Conservation (phyloP, 495 filamentous ascomycete species). For the Neurospora hispaniola region DNA sequence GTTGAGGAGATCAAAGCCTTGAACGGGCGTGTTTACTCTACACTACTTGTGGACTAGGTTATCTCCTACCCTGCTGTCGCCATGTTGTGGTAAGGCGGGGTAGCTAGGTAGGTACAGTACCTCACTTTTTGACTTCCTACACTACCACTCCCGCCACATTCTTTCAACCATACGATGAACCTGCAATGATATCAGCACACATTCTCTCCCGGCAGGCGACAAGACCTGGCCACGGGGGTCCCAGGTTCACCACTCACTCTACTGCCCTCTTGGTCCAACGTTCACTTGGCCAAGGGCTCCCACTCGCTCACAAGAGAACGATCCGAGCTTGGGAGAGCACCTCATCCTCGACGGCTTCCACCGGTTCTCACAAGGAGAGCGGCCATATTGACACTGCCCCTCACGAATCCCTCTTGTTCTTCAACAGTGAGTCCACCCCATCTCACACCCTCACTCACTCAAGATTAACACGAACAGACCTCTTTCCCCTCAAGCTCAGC, state of each 20-base stretch:
- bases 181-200: slow-evolving; percentile 19
- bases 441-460: background rate
- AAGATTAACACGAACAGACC: slow-evolving; percentile 5
- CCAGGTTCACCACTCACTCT: background rate
- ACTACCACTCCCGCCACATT: background rate
- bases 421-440: background rate
- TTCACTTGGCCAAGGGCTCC: background rate
- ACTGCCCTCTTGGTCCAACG: background rate
- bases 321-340: background rate
- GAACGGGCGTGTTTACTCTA: background rate
- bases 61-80: background rate
- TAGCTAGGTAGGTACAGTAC: too few species aligned
- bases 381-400: background rate
- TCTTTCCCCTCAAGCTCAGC: slow-evolving; percentile 72
- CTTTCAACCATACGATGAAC: background rate
- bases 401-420: background rate
- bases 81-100: background rate
- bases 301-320: background rate
- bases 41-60: too few species aligned
- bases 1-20: background rate
- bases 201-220: slow-evolving; percentile 6
- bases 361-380: background rate
- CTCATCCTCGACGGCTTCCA: background rate
- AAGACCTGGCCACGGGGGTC: background rate
- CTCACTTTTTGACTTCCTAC: background rate